These are phyloP conservation scores for Aspergillus coremiiformis DNA, from an alignment of 495 filamentous ascomycete species.

Conservation along the genomic window DNA sequence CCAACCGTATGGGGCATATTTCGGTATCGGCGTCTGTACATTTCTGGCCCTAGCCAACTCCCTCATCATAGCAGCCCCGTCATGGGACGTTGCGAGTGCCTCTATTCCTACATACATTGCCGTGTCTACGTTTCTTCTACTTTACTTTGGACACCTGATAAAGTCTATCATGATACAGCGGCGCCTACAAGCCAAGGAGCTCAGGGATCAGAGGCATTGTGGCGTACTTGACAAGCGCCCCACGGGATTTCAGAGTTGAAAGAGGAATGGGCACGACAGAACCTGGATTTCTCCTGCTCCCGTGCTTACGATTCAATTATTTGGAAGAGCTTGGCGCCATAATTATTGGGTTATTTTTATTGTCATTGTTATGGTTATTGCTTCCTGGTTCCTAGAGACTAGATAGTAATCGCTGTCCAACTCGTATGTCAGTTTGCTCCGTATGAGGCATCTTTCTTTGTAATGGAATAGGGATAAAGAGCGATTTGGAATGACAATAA, in stretches of 20 bases:
- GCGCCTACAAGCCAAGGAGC: not conserved
- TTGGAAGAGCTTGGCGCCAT: not conserved
- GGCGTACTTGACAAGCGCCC: not conserved
- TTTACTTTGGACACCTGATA: slow-evolving; percentile 25
- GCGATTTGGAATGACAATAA: too few relatives aligned
- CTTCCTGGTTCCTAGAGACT: not conserved
- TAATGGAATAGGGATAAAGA: too few relatives aligned
- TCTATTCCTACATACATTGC: slow-evolving; percentile 56
- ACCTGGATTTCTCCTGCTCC: not conserved
- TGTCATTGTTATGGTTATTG: not conserved
- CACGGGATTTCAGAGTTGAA: not conserved
- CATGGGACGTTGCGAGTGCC: slow-evolving; percentile 37
- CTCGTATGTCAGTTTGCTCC: not conserved
- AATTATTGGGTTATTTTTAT: not conserved
- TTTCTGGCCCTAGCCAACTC: slow-evolving; percentile 48
- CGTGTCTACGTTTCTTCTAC: slow-evolving; percentile 46
- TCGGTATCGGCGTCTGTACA: slow-evolving; percentile 39
- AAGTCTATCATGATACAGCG: not conserved
- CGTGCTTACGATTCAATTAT: not conserved
- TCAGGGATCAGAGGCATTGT: not conserved
- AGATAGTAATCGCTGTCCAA: too few relatives aligned
- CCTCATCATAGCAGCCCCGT: slow-evolving; percentile 44
- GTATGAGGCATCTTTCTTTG: not conserved
- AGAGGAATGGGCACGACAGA: not conserved
- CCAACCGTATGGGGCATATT: slow-evolving; percentile 48